Evolutionary conservation across 2,329 filamentous ascomycete genomes (phyloP).

Genomic region (Talaromyces islandicus): DNA sequence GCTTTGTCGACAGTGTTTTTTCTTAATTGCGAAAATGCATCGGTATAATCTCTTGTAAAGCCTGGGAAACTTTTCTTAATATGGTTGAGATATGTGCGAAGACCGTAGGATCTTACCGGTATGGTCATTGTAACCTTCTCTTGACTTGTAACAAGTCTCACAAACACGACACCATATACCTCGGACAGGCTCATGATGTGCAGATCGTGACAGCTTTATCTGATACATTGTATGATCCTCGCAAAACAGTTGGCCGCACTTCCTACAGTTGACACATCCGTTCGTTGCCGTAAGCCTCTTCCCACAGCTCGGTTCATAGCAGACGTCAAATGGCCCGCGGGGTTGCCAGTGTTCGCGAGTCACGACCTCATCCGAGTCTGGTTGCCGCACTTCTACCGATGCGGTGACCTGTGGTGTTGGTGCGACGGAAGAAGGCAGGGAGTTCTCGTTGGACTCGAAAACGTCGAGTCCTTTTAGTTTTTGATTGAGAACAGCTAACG

Average conservation of each 20-base stretch:
- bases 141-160: slow-evolving; percentile 97
- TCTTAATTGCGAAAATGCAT: slow-evolving; percentile 64
- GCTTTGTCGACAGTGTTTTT: slow-evolving; percentile 75
- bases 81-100: not conserved
- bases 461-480: slow-evolving; percentile 88
- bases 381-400: slow-evolving; percentile 32
- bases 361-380: slow-evolving; percentile 85
- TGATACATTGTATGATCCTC: slow-evolving; percentile 99
- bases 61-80: slow-evolving; percentile 34
- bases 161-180: slow-evolving; percentile 94
- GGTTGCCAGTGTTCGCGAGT: slow-evolving; percentile 86
- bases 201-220: slow-evolving; percentile 90
- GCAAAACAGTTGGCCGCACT: slow-evolving; percentile 89
- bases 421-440: slow-evolving; percentile 34
- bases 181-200: slow-evolving; percentile 80
- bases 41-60: slow-evolving; percentile 63
- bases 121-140: slow-evolving; percentile 91
- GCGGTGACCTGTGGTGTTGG: slow-evolving; percentile 26
- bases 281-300: slow-evolving; percentile 72
- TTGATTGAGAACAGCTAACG: slow-evolving; percentile 83
- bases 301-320: slow-evolving; percentile 81
- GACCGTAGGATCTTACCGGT: slow-evolving; percentile 39
- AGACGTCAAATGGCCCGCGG: slow-evolving; percentile 65
- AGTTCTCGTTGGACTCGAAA: slow-evolving; percentile 82
- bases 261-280: slow-evolving; percentile 85